phyloP scores from a whole-genome alignment of 768 basidiomycete genomes.

The Crucibulum laeve region DNA sequence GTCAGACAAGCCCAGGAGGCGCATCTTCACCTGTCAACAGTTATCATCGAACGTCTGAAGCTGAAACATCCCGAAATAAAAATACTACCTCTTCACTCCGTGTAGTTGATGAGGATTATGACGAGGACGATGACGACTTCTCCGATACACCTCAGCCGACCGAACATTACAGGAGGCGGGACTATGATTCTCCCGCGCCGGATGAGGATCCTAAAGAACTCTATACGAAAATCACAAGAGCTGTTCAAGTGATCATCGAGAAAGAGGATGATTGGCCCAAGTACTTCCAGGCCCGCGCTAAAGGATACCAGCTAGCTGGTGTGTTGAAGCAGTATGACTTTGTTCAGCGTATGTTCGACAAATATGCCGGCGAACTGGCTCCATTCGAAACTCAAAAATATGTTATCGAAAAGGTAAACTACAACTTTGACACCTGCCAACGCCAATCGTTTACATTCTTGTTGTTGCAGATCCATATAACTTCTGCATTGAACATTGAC shows the following conservation, averaged over 20 bases:
- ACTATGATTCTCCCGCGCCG: background rate
- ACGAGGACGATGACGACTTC: background rate
- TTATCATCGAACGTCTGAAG: too few species aligned
- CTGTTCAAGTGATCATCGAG: slow-evolving; percentile 24
- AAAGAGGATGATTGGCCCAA: slow-evolving; percentile 38
- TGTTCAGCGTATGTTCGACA: slow-evolving; percentile 45
- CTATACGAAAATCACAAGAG: background rate
- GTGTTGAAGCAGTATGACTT: slow-evolving; percentile 47
- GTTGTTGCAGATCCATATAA: slow-evolving; percentile 43
- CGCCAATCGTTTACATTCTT: slow-evolving; percentile 1
- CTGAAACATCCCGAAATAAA: too few species aligned
- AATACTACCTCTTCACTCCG: background rate
- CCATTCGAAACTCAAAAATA: slow-evolving; percentile 29
- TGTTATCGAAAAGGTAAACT: slow-evolving; percentile 43
- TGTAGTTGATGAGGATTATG: background rate
- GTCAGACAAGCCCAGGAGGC: background rate
- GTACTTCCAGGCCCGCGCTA: slow-evolving; percentile 31
- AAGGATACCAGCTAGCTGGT: slow-evolving; percentile 14
- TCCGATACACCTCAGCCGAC: background rate
- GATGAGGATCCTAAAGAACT: background rate
- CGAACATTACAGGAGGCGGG: background rate
- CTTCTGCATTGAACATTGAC: slow-evolving; percentile 44
- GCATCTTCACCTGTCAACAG: too few species aligned
- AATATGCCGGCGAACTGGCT: slow-evolving; percentile 36
- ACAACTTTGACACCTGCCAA: slow-evolving; percentile 2